phyloP scores from a whole-genome alignment of 1,139 yeast species.

The Yamadazyma atlantica region DNA sequence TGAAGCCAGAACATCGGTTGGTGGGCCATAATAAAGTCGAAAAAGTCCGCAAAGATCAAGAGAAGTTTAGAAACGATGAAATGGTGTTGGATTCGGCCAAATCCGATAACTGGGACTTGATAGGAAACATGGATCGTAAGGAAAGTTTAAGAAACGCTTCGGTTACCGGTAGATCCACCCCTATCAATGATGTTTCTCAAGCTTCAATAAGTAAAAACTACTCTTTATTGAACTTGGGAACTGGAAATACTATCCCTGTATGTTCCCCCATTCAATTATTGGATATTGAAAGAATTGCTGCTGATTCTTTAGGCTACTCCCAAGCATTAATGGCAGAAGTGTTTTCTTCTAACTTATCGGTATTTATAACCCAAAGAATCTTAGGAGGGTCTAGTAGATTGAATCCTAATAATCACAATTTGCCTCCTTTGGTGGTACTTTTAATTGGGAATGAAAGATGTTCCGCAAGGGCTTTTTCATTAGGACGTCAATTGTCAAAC shows the following conservation, averaged over 20 bases:
- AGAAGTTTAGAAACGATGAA: conserved; percentile 66
- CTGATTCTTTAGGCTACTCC: conserved; percentile 53
- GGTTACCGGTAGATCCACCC: conserved; percentile 17
- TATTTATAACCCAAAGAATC: conserved; percentile 52
- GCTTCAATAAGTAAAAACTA: conserved; percentile 7
- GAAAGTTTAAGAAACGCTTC: conserved; percentile 11
- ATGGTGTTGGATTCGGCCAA: conserved; percentile 61
- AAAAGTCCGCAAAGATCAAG: conserved; percentile 32
- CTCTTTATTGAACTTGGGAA: conserved; percentile 17
- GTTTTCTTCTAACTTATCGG: conserved; percentile 67
- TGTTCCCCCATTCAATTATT: conserved; percentile 80
- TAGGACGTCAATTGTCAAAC: conserved; percentile 78
- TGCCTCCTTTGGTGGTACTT: conserved; percentile 74
- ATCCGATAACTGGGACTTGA: conserved; percentile 57
- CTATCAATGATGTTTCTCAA: conserved; percentile 9
- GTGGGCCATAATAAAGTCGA: conserved; percentile 71
- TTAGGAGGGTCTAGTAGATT: conserved; percentile 71
- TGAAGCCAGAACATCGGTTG: conserved; percentile 60
- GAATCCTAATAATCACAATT: conserved; percentile 61
- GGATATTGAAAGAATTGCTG: conserved; percentile 69
- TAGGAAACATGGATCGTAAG: conserved; percentile 24
- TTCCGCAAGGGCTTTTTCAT: conserved; percentile 74
- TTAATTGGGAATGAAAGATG: conserved; percentile 73
- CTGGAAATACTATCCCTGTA: conserved; percentile 45
- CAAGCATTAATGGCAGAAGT: conserved; percentile 60